A percentile compares a stretch with the other conserved stretches of the same genome.
These are phyloP conservation scores for Exobasidium rhododendri DNA, from an alignment of 1,284 basidiomycete species.

Conservation along the genomic window DNA sequence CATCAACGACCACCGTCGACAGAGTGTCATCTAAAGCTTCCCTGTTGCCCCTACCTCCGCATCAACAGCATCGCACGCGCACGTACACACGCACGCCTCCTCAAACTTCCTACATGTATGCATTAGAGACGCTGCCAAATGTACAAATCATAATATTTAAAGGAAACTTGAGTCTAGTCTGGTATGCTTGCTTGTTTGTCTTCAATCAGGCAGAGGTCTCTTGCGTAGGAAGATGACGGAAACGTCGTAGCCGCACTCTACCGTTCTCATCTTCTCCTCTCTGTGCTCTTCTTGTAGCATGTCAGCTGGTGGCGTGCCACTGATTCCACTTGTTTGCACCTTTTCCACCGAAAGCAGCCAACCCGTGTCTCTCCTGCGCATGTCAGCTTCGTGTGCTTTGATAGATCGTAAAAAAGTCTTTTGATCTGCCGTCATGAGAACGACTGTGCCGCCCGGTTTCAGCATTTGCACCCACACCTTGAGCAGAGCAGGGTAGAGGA, in stretches of 20 bases:
- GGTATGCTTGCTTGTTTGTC: too few relatives aligned
- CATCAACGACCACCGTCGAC: not conserved
- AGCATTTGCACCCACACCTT: constrained; percentile 7
- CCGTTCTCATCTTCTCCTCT: constrained; percentile 4
- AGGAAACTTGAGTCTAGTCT: too few relatives aligned
- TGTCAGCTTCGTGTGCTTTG: constrained; percentile 6
- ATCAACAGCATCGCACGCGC: too few relatives aligned
- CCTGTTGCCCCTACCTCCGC: not conserved
- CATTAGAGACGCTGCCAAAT: too few relatives aligned
- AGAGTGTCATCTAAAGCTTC: not conserved
- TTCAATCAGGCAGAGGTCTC: constrained; percentile 1
- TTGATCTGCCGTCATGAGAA: constrained; percentile 17
- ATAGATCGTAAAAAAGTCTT: constrained; percentile 8
- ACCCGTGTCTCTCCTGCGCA: not conserved
- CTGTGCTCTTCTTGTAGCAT: not conserved
- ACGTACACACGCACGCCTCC: too few relatives aligned
- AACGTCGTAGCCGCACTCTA: constrained; percentile 9
- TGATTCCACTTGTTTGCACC: not conserved
- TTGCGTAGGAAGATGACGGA: constrained; percentile 2
- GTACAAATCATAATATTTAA: too few relatives aligned
- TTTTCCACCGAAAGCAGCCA: constrained; percentile 5
- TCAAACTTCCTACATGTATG: too few relatives aligned
- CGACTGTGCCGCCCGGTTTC: constrained; percentile 7
- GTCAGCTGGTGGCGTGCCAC: not conserved
- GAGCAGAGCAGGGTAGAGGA: constrained; percentile 13